phyloP scores from a whole-genome alignment of 192 early-diverging fungal genomes.

The Coemansia sp. region DNA sequence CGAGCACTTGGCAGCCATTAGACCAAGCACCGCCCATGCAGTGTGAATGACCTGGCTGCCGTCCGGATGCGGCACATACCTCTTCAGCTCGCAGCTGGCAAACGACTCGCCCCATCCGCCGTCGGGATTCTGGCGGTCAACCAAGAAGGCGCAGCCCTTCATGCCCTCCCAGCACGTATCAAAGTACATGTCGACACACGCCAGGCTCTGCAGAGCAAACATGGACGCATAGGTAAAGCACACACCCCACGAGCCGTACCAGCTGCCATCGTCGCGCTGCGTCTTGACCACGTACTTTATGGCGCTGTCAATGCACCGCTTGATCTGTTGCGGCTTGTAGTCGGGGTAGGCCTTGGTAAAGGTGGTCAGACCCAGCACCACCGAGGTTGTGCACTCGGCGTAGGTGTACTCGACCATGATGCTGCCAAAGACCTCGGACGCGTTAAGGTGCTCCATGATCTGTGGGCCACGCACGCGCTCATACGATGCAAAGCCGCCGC shows the following conservation, averaged over 20 bases:
- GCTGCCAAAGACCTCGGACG: constrained; percentile 96
- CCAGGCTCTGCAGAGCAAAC: constrained; percentile 85
- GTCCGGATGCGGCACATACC: constrained; percentile 43
- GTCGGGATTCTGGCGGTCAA: constrained; percentile 81
- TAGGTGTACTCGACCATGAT: constrained; percentile 98
- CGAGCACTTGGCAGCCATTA: constrained; percentile 88
- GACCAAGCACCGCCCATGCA: constrained; percentile 77
- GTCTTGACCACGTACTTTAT: constrained; percentile 68
- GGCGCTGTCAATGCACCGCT: constrained; percentile 58
- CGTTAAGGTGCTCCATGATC: constrained; percentile 85
- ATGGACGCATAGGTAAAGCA: constrained; percentile 95
- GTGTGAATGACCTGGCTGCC: constrained; percentile 91
- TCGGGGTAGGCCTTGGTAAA: constrained; percentile 75
- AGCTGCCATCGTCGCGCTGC: constrained; percentile 81
- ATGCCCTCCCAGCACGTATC: constrained; percentile 67
- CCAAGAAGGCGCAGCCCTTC: constrained; percentile 85
- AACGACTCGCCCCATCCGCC: constrained; percentile 98
- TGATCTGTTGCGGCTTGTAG: constrained; percentile 78
- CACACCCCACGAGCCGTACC: constrained; percentile 96
- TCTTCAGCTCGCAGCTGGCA: constrained; percentile 55
- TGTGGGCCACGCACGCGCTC: constrained; percentile 75
- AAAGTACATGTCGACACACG: constrained; percentile 78
- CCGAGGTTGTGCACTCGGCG: constrained; percentile 95
- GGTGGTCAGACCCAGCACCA: constrained; percentile 74
- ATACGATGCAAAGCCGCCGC: constrained; percentile 92